A percentile compares a stretch with the other conserved stretches of the same genome.
Evolutionary conservation across 768 basidiomycete genomes (phyloP).

Genomic region (Termitomyces sp.): DNA sequence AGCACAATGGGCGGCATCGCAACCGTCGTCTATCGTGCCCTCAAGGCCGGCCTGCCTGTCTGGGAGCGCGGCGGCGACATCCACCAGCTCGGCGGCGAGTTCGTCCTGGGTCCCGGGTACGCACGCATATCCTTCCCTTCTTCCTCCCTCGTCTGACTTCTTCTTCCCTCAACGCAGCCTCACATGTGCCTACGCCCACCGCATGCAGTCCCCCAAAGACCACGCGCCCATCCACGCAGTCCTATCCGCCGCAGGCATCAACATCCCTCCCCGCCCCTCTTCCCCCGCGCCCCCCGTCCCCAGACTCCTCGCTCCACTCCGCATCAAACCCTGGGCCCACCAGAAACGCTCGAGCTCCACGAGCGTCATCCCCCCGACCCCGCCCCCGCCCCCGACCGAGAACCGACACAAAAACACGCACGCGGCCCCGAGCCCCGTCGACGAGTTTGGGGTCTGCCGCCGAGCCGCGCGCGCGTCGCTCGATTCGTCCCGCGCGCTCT

Average conservation of each 20-base stretch:
- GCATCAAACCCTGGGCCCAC: not conserved
- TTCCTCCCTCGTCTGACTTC: not conserved
- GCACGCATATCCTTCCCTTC: constrained; percentile 8
- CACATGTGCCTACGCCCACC: constrained; percentile 69
- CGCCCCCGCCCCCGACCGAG: not conserved
- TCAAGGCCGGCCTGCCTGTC: constrained; percentile 73
- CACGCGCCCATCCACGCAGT: constrained; percentile 73
- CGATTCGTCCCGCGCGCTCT: not conserved
- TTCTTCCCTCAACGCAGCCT: constrained; percentile 32
- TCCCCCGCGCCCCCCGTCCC: not conserved
- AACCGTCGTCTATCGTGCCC: constrained; percentile 65
- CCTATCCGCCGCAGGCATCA: constrained; percentile 48
- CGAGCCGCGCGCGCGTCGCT: not conserved
- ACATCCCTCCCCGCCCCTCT: constrained; percentile 10
- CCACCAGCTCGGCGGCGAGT: constrained; percentile 85
- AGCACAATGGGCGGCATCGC: constrained; percentile 61
- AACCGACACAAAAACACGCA: not conserved
- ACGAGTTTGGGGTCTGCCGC: not conserved
- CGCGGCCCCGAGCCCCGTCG: too few species aligned
- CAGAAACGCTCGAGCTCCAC: not conserved
- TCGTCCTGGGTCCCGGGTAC: constrained; percentile 47
- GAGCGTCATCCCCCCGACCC: not conserved
- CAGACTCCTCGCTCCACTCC: not conserved
- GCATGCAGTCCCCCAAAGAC: constrained; percentile 72
- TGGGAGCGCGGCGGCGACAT: constrained; percentile 78